phyloP scores from a whole-genome alignment of 2,329 filamentous ascomycete genomes.

The Colletotrichum paranaense region DNA sequence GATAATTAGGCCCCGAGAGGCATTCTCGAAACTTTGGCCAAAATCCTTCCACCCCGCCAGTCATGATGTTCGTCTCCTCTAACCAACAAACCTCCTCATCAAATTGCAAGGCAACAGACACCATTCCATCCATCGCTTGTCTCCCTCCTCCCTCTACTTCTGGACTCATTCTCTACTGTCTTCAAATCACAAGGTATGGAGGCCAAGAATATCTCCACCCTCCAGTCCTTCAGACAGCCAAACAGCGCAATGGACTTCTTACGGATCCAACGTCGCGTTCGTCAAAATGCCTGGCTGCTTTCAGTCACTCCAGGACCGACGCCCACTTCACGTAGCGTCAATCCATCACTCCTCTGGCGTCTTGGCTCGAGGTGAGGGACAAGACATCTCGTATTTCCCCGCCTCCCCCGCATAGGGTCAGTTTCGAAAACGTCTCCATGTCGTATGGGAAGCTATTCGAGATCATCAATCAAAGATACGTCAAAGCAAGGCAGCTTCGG shows the following conservation, averaged over 20 bases:
- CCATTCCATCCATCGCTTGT: too few species aligned
- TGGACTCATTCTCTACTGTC: too few species aligned
- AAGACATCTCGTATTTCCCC: background rate
- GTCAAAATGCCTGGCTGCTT: background rate
- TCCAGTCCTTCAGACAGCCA: too few species aligned
- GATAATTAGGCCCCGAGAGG: background rate
- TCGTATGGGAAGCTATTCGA: background rate
- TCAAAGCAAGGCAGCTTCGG: background rate
- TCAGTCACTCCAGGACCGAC: background rate
- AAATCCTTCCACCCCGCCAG: background rate
- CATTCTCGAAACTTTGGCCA: background rate
- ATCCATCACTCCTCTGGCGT: background rate
- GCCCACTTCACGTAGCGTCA: background rate
- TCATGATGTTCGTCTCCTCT: too few species aligned
- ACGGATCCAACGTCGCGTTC: too few species aligned
- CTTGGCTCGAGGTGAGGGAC: conserved; percentile 1
- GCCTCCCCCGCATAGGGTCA: background rate
- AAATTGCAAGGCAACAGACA: too few species aligned
- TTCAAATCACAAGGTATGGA: too few species aligned
- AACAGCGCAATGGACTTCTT: too few species aligned
- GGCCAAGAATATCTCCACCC: too few species aligned
- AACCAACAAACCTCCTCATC: too few species aligned
- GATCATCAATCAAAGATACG: background rate
- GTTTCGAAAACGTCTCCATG: background rate
- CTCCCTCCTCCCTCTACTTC: too few species aligned